These are phyloP conservation scores for Chytriomyces hyalinus DNA, from an alignment of 192 early-diverging fungal species.

Conservation along the genomic window DNA sequence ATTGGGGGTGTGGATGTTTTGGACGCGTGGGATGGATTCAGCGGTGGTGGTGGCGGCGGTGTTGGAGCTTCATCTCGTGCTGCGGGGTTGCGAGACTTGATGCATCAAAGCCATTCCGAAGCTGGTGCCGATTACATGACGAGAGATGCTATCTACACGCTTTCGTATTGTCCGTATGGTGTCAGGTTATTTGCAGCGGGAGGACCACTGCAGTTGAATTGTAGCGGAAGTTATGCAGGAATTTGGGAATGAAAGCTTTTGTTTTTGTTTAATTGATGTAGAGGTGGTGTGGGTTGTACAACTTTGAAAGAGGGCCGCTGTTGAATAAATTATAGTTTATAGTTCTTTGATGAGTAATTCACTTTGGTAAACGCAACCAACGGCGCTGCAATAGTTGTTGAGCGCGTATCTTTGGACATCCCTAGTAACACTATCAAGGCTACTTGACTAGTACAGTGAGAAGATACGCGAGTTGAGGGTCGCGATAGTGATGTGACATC, in stretches of 20 bases:
- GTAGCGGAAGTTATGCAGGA: conserved; percentile 49
- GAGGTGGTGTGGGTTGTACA: too few species aligned
- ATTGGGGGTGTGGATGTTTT: background rate
- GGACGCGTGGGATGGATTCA: conserved; percentile 13
- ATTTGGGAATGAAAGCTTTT: conserved; percentile 42
- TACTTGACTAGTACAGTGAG: too few species aligned
- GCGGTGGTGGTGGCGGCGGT: conserved; percentile 3
- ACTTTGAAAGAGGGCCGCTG: too few species aligned
- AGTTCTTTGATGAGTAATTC: too few species aligned
- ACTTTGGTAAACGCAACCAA: too few species aligned
- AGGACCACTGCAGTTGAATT: conserved; percentile 63
- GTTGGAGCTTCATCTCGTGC: conserved; percentile 5
- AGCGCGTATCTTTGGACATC: too few species aligned
- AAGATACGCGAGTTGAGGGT: too few species aligned
- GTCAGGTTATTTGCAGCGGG: conserved; percentile 64
- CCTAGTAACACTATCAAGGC: too few species aligned
- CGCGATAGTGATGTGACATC: too few species aligned
- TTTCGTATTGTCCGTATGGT: conserved; percentile 52
- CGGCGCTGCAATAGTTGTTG: too few species aligned
- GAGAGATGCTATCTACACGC: conserved; percentile 66
- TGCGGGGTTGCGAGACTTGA: background rate
- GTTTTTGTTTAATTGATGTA: conserved; percentile 5
- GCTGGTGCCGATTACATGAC: conserved; percentile 40
- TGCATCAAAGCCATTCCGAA: background rate
- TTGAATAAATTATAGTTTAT: too few species aligned